Evolutionary conservation across 139 green algal species (phyloP), one percentile per base, ranked within the genome.

Genomic region (Zygnema cylindricum): DNA sequence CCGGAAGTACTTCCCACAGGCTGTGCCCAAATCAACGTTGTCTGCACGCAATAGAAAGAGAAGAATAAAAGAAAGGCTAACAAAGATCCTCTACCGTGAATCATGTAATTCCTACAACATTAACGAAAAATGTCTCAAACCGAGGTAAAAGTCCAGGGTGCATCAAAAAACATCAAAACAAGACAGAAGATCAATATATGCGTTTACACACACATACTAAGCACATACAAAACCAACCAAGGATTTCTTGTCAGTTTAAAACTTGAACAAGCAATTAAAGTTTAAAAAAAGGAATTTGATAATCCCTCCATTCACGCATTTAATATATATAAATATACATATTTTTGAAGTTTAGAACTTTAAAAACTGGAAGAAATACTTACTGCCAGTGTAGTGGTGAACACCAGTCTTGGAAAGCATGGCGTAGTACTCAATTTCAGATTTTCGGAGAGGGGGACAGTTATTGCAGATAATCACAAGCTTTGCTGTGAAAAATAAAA

Each of bases 401-500:
- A 99, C 98, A 88, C 95, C 96, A 36, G 97, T 98, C 96, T 99
- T 99, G 86, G 96, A 96, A 1, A 99, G 95, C 98, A 99, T 99
- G 85, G 98, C 97, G 89, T 99, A 99, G 96, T 99, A 99, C 95
- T 99, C 98, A 38, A 99, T 96, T 95, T 99, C 98, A 43, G 95
- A 97, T 94, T 98, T 98, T 88, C 96, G 92, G 69, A 99, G 94
- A 30, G 96, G 89, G 30, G 96, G 97, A 92, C 94, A 97, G 95
- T 99, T 99, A 95, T 96, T 98, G 92, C 91, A 95, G 92, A 99
- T 98, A 83, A 99, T 96, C 25, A 99, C 92, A 82, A 99, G 94
- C 95, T 99, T 99, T 90, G 96, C 86, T 91, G 86, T 39, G 11
- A n/a, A 89, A 25, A 75, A 79, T 79, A 25, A 25, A 63, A 63